Base-by-base conservation (phyloP, 345 rosid genomes). In the Brassica napus region DNA sequence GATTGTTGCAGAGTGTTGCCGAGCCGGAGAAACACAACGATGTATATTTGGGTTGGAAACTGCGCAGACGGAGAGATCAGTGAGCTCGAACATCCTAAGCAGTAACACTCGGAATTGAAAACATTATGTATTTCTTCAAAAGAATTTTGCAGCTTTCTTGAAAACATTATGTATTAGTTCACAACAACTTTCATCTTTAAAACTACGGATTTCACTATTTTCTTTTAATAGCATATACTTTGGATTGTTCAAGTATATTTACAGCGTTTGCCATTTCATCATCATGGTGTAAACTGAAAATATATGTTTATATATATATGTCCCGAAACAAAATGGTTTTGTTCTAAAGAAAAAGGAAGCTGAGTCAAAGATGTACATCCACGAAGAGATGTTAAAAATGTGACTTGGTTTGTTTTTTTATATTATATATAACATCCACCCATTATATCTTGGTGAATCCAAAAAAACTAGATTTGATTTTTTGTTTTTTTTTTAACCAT, bases 1-100 rank as follows among this genome's bases (percentile, higher is more conserved):
- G 94, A 94, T 65, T 92, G 94, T 57, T 92, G 97, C 84, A 87
- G 92, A 83, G 82, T 92, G 54, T 73, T 94, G 52, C 94, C 92
- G 9, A 79, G 90, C 21, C 82, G 82, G 9, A 88, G 84, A 76
- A 71, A 84, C 64, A 60, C 86, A 34, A 76, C 84, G 10, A 76
- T 94, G 94, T 83, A 87, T 79, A 47, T 90, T 80, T 86, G 88
- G 89, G 92, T 92, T 5, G 97, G 93, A 4, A 85, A 80, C 72
- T 91, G 94, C 68, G 80, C 81, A 60, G 83, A 83, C 2, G 94
- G 90, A 34, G 96, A 94, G 86, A 73, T 90, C 58, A 86, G 84
- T 69, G 94, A 86, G 75, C 78, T 89, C 10, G 82, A 81, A 65
- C 76, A 80, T 75, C 80, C 79, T 64, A 76, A 55, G 4, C 76